Conservation (phyloP, 2,329 filamentous ascomycete species). For the Cladophialophora carrionii region DNA sequence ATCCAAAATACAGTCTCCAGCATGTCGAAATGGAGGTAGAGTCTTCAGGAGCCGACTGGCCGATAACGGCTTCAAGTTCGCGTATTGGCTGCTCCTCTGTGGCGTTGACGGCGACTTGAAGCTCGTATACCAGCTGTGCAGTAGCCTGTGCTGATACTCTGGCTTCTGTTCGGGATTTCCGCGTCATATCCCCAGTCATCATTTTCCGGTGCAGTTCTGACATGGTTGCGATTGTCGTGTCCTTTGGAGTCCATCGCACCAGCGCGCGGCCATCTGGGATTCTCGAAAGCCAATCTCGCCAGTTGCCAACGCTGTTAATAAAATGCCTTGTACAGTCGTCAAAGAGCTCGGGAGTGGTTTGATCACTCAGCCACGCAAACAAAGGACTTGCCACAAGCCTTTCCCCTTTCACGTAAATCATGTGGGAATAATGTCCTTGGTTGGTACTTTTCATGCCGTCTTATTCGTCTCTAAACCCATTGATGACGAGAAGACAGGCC, state of each 20-base stretch:
- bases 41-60: too few relatives aligned
- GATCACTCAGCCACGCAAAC: background rate
- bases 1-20: too few relatives aligned
- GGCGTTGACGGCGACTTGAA: background rate
- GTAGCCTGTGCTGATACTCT: background rate
- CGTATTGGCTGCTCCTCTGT: background rate
- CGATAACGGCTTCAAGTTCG: too few relatives aligned
- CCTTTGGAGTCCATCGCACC: background rate
- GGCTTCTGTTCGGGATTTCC: background rate
- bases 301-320: background rate
- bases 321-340: background rate
- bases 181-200: background rate
- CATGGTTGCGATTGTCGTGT: background rate
- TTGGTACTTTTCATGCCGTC: background rate
- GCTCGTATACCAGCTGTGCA: background rate
- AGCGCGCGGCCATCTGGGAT: background rate
- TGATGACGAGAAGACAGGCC: background rate
- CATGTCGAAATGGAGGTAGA: too few relatives aligned
- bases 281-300: background rate
- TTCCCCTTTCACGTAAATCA: background rate
- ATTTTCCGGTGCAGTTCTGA: background rate
- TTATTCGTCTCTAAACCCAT: background rate
- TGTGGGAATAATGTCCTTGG: background rate
- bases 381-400: background rate
- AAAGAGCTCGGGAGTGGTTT: background rate